Base-by-base conservation (phyloP, 345 rosid species). In the Boechera divaricarpa region DNA sequence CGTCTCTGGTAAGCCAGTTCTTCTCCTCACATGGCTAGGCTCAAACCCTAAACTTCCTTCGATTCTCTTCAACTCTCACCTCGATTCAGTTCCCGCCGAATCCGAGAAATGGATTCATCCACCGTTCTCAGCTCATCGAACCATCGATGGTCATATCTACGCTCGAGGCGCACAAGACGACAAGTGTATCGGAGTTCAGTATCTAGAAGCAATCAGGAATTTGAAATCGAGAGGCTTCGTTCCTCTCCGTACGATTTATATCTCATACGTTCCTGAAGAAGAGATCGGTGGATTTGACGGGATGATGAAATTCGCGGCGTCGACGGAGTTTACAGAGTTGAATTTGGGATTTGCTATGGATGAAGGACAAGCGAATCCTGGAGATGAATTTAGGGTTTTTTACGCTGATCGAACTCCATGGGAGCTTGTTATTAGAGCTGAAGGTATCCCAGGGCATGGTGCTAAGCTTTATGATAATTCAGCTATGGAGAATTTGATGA, bases 131-230 rank as follows among this genome's bases (percentile, higher is more conserved):
- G 96, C 95, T 73, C 67, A 78, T 72, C 86, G 81, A 39, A 69
- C 89, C 21, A 42, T 63, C n/a, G 84, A 83, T 33, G 97, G 98
- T 0, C 67, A 65, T 55, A 94, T 92, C 72, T 90, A 81, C 15
- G 91, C 97, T 35, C 92, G 98, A 6, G 97, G 98, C 5, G 88
- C 95, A 4, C 98, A 92, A 77, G 97, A 92, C 58, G 98, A 94
- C 48, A 94, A 91, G 79, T 94, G 92, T 63, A 87, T 94, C 49
- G 91, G 83, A 4, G 70, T 91, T 56, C 98, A 91, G 87, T 90
- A 91, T 77, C 75, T 94, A 1, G 97, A 91, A 82, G 89, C 97
- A 2, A 86, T 94, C 41, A 80, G 89, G 59, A 88, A 85, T 31
- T 77, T 94, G 74, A 86, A 84, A 61, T 78, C 76, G 1, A 76